A percentile compares a stretch with the other conserved stretches of the same genome.
Evolutionary conservation across 2,329 filamentous ascomycete species (phyloP).

Genomic region (Amylocarpus encephaloides): DNA sequence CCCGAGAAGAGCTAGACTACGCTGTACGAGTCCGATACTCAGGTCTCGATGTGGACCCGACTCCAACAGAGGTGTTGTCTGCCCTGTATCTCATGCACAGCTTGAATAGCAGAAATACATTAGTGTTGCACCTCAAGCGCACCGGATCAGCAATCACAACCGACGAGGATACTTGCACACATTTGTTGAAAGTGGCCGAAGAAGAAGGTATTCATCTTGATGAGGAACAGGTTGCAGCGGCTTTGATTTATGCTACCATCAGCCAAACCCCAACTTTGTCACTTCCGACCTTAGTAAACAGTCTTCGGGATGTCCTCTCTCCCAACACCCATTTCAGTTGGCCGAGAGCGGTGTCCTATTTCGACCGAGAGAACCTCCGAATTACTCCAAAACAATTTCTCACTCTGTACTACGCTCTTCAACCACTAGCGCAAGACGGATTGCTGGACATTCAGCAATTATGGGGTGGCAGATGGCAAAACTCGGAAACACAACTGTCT

Average conservation of each 20-base stretch:
- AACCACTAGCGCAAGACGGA: conserved; percentile 61
- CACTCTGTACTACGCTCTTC: conserved; percentile 69
- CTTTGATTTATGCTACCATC: conserved; percentile 61
- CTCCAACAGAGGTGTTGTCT: conserved; percentile 65
- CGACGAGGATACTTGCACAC: conserved; percentile 61
- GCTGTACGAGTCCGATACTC: conserved; percentile 54
- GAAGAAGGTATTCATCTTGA: conserved; percentile 51
- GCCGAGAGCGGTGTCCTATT: conserved; percentile 67
- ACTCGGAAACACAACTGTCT: conserved; percentile 84
- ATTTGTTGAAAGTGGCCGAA: conserved; percentile 47
- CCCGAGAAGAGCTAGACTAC: conserved; percentile 60
- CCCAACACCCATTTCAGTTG: conserved; percentile 51
- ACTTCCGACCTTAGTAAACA: conserved; percentile 51
- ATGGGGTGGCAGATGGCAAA: conserved; percentile 85
- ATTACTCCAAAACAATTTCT: conserved; percentile 77
- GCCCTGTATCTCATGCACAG: conserved; percentile 64
- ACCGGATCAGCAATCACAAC: conserved; percentile 69
- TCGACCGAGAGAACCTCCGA: conserved; percentile 72
- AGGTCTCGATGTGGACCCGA: conserved; percentile 48
- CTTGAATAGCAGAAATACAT: conserved; percentile 50
- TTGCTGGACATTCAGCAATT: conserved; percentile 78
- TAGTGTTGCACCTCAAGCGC: conserved; percentile 65
- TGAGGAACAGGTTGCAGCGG: conserved; percentile 76
- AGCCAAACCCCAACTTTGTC: conserved; percentile 50
- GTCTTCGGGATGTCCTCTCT: conserved; percentile 55